Conservation (phyloP, 805 yeast species). For the Hemisphaericaspora nanyangensis region DNA sequence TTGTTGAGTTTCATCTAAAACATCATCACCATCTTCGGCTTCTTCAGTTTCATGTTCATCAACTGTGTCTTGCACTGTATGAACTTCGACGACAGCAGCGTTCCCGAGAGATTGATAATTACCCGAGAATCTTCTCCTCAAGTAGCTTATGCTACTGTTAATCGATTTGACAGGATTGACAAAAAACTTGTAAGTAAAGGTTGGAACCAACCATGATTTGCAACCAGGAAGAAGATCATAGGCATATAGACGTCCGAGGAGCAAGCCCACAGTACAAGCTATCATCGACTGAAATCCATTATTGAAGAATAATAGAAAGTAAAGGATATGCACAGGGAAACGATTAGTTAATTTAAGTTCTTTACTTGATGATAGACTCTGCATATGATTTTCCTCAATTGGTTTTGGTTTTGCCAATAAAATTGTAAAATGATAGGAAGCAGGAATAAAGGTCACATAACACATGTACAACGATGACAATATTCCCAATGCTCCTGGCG, state of each 20-base stretch:
- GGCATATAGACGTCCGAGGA: slow-evolving; percentile 34
- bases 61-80: not conserved
- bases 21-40: slow-evolving; percentile 16
- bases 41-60: not conserved
- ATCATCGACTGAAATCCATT: slow-evolving; percentile 33
- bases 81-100: slow-evolving; percentile 5
- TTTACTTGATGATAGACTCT: slow-evolving; percentile 7
- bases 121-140: not conserved
- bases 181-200: slow-evolving; percentile 21
- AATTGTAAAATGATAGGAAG: slow-evolving; percentile 33
- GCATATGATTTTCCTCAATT: not conserved
- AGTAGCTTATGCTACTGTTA: not conserved
- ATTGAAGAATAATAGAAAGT: slow-evolving; percentile 32
- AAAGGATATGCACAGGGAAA: slow-evolving; percentile 37
- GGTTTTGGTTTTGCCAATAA: slow-evolving; percentile 19
- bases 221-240: slow-evolving; percentile 36
- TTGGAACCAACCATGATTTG: slow-evolving; percentile 31
- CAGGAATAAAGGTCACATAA: slow-evolving; percentile 30
- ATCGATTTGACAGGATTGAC: slow-evolving; percentile 21
- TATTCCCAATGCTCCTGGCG: slow-evolving; percentile 40
- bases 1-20: slow-evolving; percentile 25
- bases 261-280: slow-evolving; percentile 34
- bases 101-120: slow-evolving; percentile 6
- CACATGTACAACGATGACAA: slow-evolving; percentile 38
- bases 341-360: slow-evolving; percentile 30